Evolutionary conservation across 1,139 yeast genomes (phyloP).

Genomic region (Yamadazyma pseudoaaseri): DNA sequence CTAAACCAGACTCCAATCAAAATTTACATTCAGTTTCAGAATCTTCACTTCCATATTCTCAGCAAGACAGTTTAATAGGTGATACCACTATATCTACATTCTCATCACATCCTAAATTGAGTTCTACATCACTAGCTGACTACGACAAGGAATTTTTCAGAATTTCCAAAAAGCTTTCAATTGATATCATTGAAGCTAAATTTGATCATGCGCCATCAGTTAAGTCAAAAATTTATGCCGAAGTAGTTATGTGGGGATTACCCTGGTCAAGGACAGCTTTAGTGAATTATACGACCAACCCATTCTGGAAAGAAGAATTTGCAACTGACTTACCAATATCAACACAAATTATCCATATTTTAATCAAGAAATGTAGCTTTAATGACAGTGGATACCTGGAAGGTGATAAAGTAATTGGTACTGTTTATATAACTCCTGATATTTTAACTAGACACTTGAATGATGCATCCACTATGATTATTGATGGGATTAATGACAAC

Average conservation of each 20-base stretch:
- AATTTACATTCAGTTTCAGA: slow-evolving; percentile 1
- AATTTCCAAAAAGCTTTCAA: slow-evolving; percentile 50
- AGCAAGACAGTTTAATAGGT: slow-evolving; percentile 9
- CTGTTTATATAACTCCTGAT: slow-evolving; percentile 56
- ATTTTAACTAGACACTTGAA: slow-evolving; percentile 39
- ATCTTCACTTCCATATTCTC: slow-evolving; percentile 3
- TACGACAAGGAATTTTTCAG: slow-evolving; percentile 45
- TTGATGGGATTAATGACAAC: slow-evolving; percentile 25
- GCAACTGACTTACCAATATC: slow-evolving; percentile 55
- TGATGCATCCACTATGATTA: slow-evolving; percentile 37
- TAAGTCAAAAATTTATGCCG: slow-evolving; percentile 51
- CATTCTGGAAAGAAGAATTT: slow-evolving; percentile 75
- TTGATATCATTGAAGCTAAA: slow-evolving; percentile 70
- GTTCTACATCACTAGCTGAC: slow-evolving; percentile 14
- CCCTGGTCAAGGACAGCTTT: slow-evolving; percentile 71
- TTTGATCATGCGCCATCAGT: slow-evolving; percentile 28
- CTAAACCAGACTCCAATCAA: background rate
- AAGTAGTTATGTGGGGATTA: slow-evolving; percentile 62
- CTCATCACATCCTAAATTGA: background rate
- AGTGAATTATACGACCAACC: slow-evolving; percentile 47
- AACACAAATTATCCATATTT: slow-evolving; percentile 52
- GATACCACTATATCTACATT: slow-evolving; percentile 2
- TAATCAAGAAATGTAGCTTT: slow-evolving; percentile 40
- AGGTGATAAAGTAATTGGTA: slow-evolving; percentile 48
- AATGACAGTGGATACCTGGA: slow-evolving; percentile 23